Evolutionary conservation across 2,329 filamentous ascomycete species (phyloP).

Genomic region (Cladophialophora carrionii): DNA sequence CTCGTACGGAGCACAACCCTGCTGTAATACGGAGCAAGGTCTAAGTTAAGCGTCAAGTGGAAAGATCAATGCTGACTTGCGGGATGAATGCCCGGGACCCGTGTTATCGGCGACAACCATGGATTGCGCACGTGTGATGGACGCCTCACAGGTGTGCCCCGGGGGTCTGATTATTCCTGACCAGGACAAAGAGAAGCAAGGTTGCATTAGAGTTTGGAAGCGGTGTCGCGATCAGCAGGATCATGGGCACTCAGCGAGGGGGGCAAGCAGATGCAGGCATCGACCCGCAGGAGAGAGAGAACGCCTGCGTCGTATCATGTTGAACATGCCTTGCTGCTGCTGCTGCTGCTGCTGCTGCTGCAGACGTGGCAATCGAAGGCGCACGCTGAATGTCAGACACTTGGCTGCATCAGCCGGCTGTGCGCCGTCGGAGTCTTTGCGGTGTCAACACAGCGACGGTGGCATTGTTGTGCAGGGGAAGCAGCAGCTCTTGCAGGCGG

Average conservation of each 20-base stretch:
- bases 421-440: not conserved
- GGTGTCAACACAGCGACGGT: not conserved
- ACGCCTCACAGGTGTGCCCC: not conserved
- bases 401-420: not conserved
- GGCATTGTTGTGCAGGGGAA: not conserved
- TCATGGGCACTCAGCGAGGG: not conserved
- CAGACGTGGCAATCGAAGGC: not conserved
- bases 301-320: not conserved
- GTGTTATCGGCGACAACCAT: not conserved
- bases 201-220: not conserved
- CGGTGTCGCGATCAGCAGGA: not conserved
- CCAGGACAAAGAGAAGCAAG: not conserved
- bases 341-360: not conserved
- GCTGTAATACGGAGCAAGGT: not conserved
- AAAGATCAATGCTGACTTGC: not conserved
- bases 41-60: not conserved
- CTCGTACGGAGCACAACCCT: not conserved
- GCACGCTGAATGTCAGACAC: not conserved
- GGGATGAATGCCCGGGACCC: too few species aligned
- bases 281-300: not conserved
- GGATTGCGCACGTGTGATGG: not conserved
- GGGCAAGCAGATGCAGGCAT: not conserved
- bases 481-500: not conserved
- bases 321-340: not conserved
- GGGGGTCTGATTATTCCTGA: not conserved